A percentile compares a stretch with the other conserved stretches of the same genome.
These are phyloP conservation scores for Boletus barrowsii DNA, from an alignment of 768 basidiomycete species.

Conservation along the genomic window DNA sequence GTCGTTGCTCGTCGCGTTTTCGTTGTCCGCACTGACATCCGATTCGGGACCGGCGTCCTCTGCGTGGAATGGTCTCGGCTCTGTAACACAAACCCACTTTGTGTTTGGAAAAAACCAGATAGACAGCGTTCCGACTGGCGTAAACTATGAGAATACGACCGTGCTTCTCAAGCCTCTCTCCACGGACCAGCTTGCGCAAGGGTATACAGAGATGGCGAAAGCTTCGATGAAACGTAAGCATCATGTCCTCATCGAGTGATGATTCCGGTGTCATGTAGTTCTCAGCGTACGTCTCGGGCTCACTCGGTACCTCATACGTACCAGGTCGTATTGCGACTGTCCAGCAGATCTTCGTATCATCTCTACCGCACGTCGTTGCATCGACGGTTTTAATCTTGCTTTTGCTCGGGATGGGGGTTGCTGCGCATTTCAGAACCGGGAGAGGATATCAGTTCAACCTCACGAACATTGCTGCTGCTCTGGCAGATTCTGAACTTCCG, in stretches of 20 bases:
- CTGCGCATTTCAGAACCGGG: constrained; percentile 7
- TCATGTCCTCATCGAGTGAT: background rate
- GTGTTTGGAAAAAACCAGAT: constrained; percentile 8
- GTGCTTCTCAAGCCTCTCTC: constrained; percentile 4
- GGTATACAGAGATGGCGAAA: constrained; percentile 10
- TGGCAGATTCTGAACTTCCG: constrained; percentile 10
- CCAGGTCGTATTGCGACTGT: constrained; percentile 14
- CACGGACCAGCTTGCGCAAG: constrained; percentile 2
- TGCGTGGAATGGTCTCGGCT: constrained; percentile 8
- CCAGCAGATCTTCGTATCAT: constrained; percentile 11
- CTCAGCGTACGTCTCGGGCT: constrained; percentile 13
- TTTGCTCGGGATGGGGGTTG: constrained; percentile 2
- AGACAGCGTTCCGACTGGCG: background rate
- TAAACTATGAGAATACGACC: background rate
- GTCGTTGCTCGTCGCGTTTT: constrained; percentile 7
- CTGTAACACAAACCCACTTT: constrained; percentile 7
- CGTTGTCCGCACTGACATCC: constrained; percentile 4
- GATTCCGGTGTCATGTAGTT: background rate
- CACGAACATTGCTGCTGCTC: constrained; percentile 9
- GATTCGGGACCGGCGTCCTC: constrained; percentile 10
- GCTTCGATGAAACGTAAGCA: constrained; percentile 17
- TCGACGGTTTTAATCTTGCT: constrained; percentile 1
- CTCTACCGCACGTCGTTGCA: constrained; percentile 10
- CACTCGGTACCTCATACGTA: constrained; percentile 11
- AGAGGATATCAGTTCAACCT: constrained; percentile 13